phyloP scores from a whole-genome alignment of 768 basidiomycete genomes.

The Clitopilus passeckerianus region DNA sequence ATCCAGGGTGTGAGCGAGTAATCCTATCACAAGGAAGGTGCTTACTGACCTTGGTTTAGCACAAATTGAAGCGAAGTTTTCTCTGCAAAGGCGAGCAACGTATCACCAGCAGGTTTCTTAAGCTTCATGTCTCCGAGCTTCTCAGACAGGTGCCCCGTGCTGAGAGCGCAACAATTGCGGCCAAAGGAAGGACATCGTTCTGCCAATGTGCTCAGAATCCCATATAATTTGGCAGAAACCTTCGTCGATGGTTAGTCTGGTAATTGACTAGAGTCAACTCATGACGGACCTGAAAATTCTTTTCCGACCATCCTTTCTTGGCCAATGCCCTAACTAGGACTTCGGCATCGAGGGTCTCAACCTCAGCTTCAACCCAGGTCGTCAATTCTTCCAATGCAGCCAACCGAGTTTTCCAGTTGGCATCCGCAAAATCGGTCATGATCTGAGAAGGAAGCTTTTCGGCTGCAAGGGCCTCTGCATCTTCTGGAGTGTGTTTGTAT shows the following conservation, averaged over 20 bases:
- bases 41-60: constrained; percentile 69
- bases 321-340: constrained; percentile 81
- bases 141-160: constrained; percentile 78
- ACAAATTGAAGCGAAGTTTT: constrained; percentile 94
- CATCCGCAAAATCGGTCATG: constrained; percentile 71
- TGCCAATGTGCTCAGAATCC: constrained; percentile 67
- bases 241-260: constrained; percentile 22
- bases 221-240: constrained; percentile 91
- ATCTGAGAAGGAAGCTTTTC: constrained; percentile 69
- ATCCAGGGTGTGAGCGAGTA: background rate
- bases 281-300: constrained; percentile 88
- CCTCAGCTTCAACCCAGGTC: constrained; percentile 71
- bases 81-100: constrained; percentile 79
- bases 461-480: constrained; percentile 77
- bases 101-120: constrained; percentile 93
- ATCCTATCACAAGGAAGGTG: background rate
- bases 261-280: background rate
- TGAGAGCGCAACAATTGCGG: constrained; percentile 77
- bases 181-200: constrained; percentile 81
- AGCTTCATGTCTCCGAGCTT: constrained; percentile 96
- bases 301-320: constrained; percentile 97
- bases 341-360: constrained; percentile 75
- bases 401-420: constrained; percentile 90
- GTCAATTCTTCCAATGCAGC: constrained; percentile 85
- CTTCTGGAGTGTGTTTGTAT: constrained; percentile 87